Evolutionary conservation across 1,139 yeast species (phyloP).

Genomic region (Kodamaea sp.): DNA sequence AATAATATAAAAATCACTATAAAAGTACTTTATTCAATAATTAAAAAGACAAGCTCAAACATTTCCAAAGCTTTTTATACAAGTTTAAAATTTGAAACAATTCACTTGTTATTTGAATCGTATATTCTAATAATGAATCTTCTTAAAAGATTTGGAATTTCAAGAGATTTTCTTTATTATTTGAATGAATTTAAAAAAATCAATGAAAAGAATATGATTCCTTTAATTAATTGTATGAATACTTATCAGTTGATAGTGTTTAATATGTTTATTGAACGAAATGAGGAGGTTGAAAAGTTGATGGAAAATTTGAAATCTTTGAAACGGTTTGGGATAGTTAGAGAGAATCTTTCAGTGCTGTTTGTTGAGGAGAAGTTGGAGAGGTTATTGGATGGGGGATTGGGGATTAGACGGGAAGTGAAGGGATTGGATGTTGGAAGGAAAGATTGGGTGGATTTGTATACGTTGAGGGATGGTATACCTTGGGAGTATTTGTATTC

Average conservation of each 20-base stretch:
- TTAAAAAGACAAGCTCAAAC: conserved; percentile 32
- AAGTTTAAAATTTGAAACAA: conserved; percentile 34
- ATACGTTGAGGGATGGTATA: no score
- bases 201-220: conserved; percentile 22
- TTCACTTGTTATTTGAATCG: conserved; percentile 28
- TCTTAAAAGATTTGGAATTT: conserved; percentile 45
- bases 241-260: conserved; percentile 18
- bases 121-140: conserved; percentile 34
- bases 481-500: no score
- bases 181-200: conserved; percentile 44
- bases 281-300: conserved; percentile 7
- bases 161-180: conserved; percentile 52
- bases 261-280: conserved; percentile 13
- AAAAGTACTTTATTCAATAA: conserved; percentile 39
- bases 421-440: not conserved
- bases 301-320: not conserved
- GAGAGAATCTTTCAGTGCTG: conserved; percentile 5
- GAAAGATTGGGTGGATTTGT: no score
- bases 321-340: conserved; percentile 3
- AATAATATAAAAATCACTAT: conserved; percentile 34
- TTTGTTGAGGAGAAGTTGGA: not conserved
- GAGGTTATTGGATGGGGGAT: no score
- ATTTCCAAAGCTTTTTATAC: conserved; percentile 19
- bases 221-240: conserved; percentile 27
- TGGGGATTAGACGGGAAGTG: not conserved